Evolutionary conservation across 192 early-diverging fungal genomes (phyloP).

Genomic region (Coemansia sp.): DNA sequence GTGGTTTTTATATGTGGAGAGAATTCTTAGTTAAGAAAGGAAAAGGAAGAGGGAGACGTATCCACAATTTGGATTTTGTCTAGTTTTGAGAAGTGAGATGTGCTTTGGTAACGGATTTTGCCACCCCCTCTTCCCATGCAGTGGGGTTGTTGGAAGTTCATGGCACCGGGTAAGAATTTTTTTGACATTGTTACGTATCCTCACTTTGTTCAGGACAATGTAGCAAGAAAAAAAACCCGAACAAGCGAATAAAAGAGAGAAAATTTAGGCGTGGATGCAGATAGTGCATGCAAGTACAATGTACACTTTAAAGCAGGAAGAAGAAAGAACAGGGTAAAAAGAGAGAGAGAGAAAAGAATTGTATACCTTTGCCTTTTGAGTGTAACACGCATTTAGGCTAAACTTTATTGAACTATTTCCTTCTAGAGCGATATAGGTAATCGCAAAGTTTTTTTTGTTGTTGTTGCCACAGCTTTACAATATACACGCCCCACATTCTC

Average conservation of each 20-base stretch:
- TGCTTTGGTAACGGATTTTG: constrained; percentile 5
- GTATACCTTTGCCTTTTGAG: too few relatives aligned
- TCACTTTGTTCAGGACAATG: neutral
- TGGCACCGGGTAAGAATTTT: constrained; percentile 10
- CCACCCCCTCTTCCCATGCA: neutral
- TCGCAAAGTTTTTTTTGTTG: neutral
- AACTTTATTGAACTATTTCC: neutral
- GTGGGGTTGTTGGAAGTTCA: constrained; percentile 5
- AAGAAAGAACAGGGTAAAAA: neutral
- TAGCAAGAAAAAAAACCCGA: neutral
- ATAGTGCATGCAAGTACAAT: constrained; percentile 4
- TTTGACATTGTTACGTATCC: neutral
- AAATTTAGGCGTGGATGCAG: constrained; percentile 4
- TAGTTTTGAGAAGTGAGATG: neutral
- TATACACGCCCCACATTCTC: neutral
- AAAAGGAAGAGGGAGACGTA: neutral
- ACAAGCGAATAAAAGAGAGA: neutral
- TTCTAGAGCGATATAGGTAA: neutral
- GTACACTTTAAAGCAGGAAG: neutral
- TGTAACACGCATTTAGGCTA: constrained; percentile 2
- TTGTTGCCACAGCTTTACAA: neutral
- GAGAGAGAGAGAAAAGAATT: neutral
- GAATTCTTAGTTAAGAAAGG: neutral
- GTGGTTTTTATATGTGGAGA: neutral
- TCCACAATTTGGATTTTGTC: constrained; percentile 1